Conservation (phyloP, 352 stramenopile species). For the Globisporangium alternatum region DNA sequence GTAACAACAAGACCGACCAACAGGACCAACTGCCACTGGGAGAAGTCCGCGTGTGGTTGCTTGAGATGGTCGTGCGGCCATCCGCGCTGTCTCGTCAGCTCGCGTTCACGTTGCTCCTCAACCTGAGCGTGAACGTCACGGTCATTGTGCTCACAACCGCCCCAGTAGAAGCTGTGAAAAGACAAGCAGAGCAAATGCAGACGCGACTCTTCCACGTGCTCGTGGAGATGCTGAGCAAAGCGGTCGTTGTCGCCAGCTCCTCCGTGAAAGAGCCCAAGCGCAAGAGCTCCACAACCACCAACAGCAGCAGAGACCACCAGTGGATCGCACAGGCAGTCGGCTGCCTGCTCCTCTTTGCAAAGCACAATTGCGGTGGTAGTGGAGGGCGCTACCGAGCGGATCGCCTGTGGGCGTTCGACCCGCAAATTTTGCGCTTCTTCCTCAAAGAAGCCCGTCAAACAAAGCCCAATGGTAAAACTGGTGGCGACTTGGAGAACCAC, state of each 20-base stretch:
- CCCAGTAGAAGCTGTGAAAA: background rate
- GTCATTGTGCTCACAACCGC: conserved; percentile 17
- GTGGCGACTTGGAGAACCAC: conserved; percentile 4
- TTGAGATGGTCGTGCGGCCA: conserved; percentile 41
- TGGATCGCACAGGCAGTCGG: conserved; percentile 33
- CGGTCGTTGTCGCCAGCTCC: conserved; percentile 30
- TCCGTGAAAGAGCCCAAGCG: conserved; percentile 4
- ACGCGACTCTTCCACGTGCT: conserved; percentile 37
- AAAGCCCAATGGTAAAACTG: conserved; percentile 16
- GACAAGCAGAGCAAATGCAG: conserved; percentile 20
- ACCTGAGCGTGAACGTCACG: conserved; percentile 21
- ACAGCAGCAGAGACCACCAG: background rate
- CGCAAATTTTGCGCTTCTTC: conserved; percentile 30
- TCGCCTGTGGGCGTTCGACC: conserved; percentile 28
- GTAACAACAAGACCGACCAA: conserved; percentile 6
- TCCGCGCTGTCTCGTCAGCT: conserved; percentile 29
- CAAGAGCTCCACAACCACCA: background rate
- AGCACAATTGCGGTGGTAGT: conserved; percentile 13
- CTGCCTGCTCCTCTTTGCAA: conserved; percentile 35
- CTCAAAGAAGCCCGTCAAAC: conserved; percentile 24
- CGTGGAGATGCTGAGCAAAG: conserved; percentile 47
- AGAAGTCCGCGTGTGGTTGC: conserved; percentile 32
- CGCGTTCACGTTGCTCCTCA: conserved; percentile 42
- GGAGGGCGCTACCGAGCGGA: conserved; percentile 26
- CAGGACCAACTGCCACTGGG: conserved; percentile 1